Evolutionary conservation across 2,329 filamentous ascomycete species (phyloP).

Genomic region (Colletotrichum sp.): DNA sequence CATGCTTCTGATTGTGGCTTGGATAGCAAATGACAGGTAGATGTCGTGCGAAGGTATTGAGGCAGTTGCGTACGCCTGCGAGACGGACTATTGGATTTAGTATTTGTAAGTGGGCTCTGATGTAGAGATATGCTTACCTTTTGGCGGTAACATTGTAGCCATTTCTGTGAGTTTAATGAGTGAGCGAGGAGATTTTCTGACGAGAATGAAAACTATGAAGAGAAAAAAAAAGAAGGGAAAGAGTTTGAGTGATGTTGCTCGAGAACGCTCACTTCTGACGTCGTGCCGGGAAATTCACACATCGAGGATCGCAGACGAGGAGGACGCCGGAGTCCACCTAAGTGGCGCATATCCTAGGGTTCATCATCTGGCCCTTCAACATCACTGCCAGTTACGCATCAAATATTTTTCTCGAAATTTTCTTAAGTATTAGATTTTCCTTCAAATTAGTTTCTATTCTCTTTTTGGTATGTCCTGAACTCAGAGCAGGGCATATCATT

Average conservation of each 20-base stretch:
- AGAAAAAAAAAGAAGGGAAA: background rate
- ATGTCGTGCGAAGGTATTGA: background rate
- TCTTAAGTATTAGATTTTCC: rapidly evolving
- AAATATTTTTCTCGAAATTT: background rate
- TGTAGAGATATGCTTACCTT: background rate
- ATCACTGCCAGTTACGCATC: background rate
- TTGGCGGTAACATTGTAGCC: background rate
- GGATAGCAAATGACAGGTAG: rapidly evolving
- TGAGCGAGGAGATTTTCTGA: too few species aligned
- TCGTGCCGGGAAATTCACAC: background rate
- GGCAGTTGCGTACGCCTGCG: background rate
- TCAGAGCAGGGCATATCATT: background rate
- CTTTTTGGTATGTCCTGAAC: background rate
- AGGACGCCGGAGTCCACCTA: background rate
- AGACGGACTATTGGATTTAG: background rate
- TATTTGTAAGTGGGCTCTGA: background rate
- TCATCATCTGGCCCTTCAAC: background rate
- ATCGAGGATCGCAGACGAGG: background rate
- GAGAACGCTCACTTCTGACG: background rate
- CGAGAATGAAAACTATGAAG: too few species aligned
- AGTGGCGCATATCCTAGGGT: background rate
- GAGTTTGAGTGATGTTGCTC: background rate
- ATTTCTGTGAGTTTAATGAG: background rate
- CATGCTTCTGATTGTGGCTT: rapidly evolving
- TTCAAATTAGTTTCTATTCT: background rate